phyloP scores from a whole-genome alignment of 1,284 basidiomycete genomes.

The Austroboletus novae-zelandiae region DNA sequence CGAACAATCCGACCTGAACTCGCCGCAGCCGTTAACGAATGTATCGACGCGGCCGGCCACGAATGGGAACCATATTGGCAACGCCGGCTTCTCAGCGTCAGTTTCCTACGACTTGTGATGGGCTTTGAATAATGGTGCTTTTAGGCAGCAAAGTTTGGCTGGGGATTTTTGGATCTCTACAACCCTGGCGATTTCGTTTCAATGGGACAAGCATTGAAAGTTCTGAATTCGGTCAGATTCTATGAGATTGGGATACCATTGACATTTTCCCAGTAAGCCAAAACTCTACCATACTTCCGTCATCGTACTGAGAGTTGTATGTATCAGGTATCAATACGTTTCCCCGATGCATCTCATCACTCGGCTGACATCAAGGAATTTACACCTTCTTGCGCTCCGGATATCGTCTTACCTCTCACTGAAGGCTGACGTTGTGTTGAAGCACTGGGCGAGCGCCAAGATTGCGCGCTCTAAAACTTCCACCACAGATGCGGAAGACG shows the following conservation, averaged over 20 bases:
- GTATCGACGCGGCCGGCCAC: conserved; percentile 89
- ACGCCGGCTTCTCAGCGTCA: conserved; percentile 76
- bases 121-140: conserved; percentile 4
- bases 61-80: conserved; percentile 95
- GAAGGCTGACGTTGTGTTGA: conserved; percentile 84
- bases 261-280: conserved; percentile 80
- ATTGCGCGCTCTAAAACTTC: conserved; percentile 71
- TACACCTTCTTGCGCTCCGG: conserved; percentile 91
- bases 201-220: conserved; percentile 90
- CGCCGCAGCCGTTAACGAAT: conserved; percentile 85
- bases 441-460: conserved; percentile 95
- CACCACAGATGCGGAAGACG: conserved; percentile 60
- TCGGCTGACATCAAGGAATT: conserved; percentile 82
- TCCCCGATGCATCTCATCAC: conserved; percentile 79
- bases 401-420: conserved; percentile 84
- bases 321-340: conserved; percentile 67
- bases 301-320: background rate
- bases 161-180: conserved; percentile 90
- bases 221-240: conserved; percentile 91
- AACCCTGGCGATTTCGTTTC: conserved; percentile 88
- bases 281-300: background rate
- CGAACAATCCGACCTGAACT: conserved; percentile 86
- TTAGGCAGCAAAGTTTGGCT: conserved; percentile 93
- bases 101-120: conserved; percentile 7
- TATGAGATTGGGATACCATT: conserved; percentile 94